A percentile compares a stretch with the other conserved stretches of the same genome.
Evolutionary conservation across 2,329 filamentous ascomycete genomes (phyloP).

Genomic region (Aspergillus brunneoviolaceus): DNA sequence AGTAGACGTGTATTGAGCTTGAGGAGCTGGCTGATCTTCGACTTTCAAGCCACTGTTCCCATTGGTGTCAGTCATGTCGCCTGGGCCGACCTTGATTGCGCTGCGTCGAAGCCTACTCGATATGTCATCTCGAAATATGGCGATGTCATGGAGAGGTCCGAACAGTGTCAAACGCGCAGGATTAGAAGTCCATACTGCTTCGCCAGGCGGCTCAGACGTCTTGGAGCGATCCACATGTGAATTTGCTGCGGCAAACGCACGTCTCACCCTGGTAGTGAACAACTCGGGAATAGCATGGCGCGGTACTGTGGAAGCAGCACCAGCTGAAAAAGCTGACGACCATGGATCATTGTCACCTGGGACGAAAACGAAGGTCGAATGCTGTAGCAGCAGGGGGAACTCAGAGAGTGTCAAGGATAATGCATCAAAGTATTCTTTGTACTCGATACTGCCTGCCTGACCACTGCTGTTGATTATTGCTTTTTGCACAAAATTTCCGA

Average conservation of each 20-base stretch:
- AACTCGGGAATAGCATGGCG: constrained; percentile 70
- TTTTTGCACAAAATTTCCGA: constrained; percentile 74
- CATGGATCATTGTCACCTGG: constrained; percentile 98
- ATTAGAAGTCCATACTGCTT: constrained; percentile 86
- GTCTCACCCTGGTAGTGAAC: constrained; percentile 82
- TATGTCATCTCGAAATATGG: constrained; percentile 84
- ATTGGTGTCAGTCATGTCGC: constrained; percentile 29
- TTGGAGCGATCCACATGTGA: constrained; percentile 59
- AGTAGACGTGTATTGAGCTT: constrained; percentile 16
- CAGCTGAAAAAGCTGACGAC: constrained; percentile 72
- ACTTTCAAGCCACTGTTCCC: constrained; percentile 34
- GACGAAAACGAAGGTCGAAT: constrained; percentile 84
- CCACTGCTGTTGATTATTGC: constrained; percentile 64
- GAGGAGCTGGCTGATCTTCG: constrained; percentile 23
- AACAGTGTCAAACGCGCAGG: constrained; percentile 81
- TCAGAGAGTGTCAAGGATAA: constrained; percentile 80
- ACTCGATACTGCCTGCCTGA: constrained; percentile 82
- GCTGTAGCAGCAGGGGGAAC: constrained; percentile 75
- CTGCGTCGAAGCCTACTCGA: constrained; percentile 74
- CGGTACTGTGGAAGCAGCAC: constrained; percentile 48
- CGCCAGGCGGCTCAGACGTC: constrained; percentile 59
- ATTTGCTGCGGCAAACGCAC: constrained; percentile 77
- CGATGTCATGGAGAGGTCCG: constrained; percentile 81
- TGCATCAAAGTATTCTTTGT: constrained; percentile 93
- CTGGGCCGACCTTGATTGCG: constrained; percentile 66